These are phyloP conservation scores for Penicillium goetzii DNA, from an alignment of 495 filamentous ascomycete species.

Conservation along the genomic window DNA sequence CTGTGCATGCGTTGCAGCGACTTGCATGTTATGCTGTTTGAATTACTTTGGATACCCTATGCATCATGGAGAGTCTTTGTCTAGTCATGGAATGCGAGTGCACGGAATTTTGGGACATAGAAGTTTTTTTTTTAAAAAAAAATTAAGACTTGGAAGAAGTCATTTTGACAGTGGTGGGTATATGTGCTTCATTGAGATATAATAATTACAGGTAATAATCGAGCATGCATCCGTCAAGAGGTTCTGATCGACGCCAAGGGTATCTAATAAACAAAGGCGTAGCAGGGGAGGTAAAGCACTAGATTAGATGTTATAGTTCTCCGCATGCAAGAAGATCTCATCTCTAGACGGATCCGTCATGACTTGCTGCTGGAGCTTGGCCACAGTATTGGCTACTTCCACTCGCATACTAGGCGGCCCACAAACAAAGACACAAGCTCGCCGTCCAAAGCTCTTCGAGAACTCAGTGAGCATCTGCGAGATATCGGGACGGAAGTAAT, in stretches of 20 bases:
- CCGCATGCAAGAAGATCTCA: conserved; percentile 92
- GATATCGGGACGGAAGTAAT: conserved; percentile 90
- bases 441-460: conserved; percentile 75
- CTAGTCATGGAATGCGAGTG: not conserved
- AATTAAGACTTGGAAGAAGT: not conserved
- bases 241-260: conserved; percentile 14
- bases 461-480: conserved; percentile 80
- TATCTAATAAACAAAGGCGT: conserved; percentile 25
- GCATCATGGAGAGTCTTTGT: conserved; percentile 16
- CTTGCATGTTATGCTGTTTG: not conserved
- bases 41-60: conserved; percentile 23
- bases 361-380: conserved; percentile 78
- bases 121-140: too few relatives aligned
- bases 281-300: not conserved
- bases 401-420: conserved; percentile 85
- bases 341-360: conserved; percentile 76
- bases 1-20: conserved; percentile 7
- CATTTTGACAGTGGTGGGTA: not conserved
- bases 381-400: conserved; percentile 82
- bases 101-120: not conserved
- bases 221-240: not conserved
- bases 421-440: conserved; percentile 93
- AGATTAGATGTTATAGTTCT: conserved; percentile 83
- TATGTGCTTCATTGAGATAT: conserved; percentile 1
- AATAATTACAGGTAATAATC: conserved; percentile 1